Conservation (phyloP, 2,329 filamentous ascomycete species). For the Fusarium sororula region DNA sequence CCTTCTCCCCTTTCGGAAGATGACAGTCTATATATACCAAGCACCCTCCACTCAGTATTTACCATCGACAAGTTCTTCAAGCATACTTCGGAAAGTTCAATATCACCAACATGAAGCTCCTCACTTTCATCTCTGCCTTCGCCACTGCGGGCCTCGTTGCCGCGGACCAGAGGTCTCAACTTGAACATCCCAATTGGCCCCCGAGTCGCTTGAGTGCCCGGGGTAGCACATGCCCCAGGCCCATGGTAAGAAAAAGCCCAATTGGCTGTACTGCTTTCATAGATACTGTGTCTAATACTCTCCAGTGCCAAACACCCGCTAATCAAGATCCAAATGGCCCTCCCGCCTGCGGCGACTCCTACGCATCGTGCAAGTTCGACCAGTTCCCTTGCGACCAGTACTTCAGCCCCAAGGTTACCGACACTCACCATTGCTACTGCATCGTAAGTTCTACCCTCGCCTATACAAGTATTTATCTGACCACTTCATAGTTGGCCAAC, state of each 20-base stretch:
- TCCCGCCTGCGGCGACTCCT: neutral
- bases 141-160: neutral
- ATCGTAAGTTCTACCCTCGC: neutral
- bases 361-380: neutral
- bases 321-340: neutral
- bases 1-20: accelerated
- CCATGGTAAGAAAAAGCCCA: neutral
- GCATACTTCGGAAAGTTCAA: neutral
- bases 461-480: neutral
- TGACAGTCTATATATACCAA: neutral
- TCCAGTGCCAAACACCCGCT: neutral
- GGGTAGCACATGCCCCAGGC: neutral
- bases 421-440: neutral
- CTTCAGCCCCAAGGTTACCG: neutral
- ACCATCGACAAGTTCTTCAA: neutral
- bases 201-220: neutral
- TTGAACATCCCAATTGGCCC: neutral
- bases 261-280: accelerated
- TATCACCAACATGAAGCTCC: neutral
- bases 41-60: neutral
- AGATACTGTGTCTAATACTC: neutral
- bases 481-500: accelerated
- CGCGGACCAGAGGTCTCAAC: neutral
- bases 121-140: neutral
- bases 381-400: neutral